phyloP scores from a whole-genome alignment of 2,329 filamentous ascomycete species.

The Ophiocordyceps camponoti-leonardi region DNA sequence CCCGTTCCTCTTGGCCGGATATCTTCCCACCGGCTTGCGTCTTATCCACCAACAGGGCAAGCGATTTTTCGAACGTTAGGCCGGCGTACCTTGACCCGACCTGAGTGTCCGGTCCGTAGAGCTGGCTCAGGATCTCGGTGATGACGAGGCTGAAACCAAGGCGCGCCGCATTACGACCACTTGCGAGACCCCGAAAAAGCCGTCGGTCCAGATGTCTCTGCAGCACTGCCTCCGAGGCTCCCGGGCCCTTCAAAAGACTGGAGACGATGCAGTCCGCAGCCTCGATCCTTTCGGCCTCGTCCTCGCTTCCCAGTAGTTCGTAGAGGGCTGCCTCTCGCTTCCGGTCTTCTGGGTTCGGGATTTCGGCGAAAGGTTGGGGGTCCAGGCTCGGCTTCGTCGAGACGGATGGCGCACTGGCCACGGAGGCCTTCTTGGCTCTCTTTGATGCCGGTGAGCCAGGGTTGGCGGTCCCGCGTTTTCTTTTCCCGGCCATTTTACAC shows the following conservation, averaged over 20 bases:
- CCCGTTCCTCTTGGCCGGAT: slow-evolving; percentile 60
- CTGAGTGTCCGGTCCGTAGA: slow-evolving; percentile 38
- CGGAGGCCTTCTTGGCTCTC: slow-evolving; percentile 13
- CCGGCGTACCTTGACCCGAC: slow-evolving; percentile 29
- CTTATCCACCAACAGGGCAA: slow-evolving; percentile 36
- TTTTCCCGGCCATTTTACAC: slow-evolving; percentile 15
- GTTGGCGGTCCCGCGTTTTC: slow-evolving; percentile 9
- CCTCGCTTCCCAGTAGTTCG: slow-evolving; percentile 42
- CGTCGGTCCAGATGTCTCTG: slow-evolving; percentile 44
- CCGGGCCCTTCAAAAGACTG: slow-evolving; percentile 31
- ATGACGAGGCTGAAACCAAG: slow-evolving; percentile 81
- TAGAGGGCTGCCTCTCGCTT: slow-evolving; percentile 42
- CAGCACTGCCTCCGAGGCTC: slow-evolving; percentile 33
- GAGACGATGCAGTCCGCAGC: slow-evolving; percentile 42
- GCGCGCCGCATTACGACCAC: slow-evolving; percentile 73
- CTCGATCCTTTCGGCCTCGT: slow-evolving; percentile 34
- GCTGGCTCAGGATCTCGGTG: slow-evolving; percentile 59
- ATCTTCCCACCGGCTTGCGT: slow-evolving; percentile 35
- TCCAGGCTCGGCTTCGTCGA: slow-evolving; percentile 13
- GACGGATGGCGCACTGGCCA: slow-evolving; percentile 6
- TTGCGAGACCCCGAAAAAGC: slow-evolving; percentile 76
- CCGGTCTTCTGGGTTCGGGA: slow-evolving; percentile 32
- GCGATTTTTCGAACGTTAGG: slow-evolving; percentile 36
- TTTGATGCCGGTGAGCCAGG: slow-evolving; percentile 8
- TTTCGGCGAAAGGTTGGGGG: slow-evolving; percentile 30